Conservation (phyloP, 2,329 filamentous ascomycete species). For the Blumeria graminis region DNA sequence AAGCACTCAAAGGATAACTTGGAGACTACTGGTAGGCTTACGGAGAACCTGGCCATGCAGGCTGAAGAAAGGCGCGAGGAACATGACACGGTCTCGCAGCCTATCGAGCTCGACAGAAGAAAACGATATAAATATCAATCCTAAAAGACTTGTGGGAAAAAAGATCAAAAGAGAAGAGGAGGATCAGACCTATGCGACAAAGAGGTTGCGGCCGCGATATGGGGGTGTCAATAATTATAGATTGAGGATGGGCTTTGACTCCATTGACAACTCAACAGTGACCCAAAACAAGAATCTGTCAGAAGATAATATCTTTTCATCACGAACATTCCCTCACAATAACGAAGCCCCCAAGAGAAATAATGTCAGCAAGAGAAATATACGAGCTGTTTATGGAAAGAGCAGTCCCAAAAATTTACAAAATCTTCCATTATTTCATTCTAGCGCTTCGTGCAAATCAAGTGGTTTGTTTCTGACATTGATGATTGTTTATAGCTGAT, state of each 20-base stretch:
- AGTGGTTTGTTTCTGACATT: neutral
- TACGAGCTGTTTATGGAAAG: neutral
- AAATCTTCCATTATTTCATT: neutral
- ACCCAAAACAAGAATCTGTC: neutral
- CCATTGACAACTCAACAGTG: neutral
- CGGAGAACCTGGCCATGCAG: no score
- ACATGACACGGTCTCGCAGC: neutral
- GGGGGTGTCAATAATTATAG: neutral
- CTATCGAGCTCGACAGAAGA: neutral
- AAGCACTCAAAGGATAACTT: no score
- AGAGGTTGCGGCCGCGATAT: neutral
- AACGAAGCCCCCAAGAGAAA: neutral
- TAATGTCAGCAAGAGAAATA: neutral
- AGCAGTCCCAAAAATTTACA: neutral
- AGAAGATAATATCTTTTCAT: no score
- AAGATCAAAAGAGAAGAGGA: neutral
- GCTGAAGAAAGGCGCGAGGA: neutral
- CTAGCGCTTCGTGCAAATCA: neutral
- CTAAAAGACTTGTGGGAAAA: neutral
- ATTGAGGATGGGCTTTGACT: neutral
- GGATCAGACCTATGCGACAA: neutral
- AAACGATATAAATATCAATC: neutral
- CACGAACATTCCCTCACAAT: neutral
- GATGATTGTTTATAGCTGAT: neutral
- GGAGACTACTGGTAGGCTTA: no score